Evolutionary conservation across 2,329 filamentous ascomycete genomes (phyloP), one percentile per base, ranked within the genome.

Genomic region (Pseudocercospora ulei): DNA sequence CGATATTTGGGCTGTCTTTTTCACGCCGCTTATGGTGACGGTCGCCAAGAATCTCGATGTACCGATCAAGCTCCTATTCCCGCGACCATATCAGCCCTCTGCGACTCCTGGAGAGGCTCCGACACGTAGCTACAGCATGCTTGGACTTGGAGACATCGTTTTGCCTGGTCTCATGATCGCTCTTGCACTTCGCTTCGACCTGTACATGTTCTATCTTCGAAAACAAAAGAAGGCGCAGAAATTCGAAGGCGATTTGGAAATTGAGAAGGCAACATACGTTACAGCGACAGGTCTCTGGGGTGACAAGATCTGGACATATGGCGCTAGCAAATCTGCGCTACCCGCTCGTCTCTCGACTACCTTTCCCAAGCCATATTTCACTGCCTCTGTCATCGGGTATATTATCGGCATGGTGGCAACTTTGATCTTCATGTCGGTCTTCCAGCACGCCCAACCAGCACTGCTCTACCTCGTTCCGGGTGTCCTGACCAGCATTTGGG

Each of bases 91-190:
- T 2, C 57, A 62, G 20, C 45, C 49, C 5, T 25, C 35, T 22
- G 35, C 30, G 4, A 37, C 42, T 6, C 43, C 44, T 5, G 53
- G 49, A 12, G 59, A 67, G n/a, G 56, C 65, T 5, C 57, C 43
- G 60, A 66, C 16, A 56, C 71, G 43, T 29, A 50, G 46, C 16
- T 54, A 54, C 50, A 72, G 83, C 37, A 93, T 96, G 73, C 76
- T 98, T 5, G 88, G 88, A 0, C 71, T 96, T 0, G 88, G 88
- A n/a, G 88, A 98, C 56, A 82, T 98, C 41, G 82, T 94, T 1
- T 70, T 98, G 3, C 88, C 88, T 0, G 90, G 88, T 5, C 85
- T 96, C 55, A 79, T 95, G 64, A 80, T 96, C 46, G 84, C 76
- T 1, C 72, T 95, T 26, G 84, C 87, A 2, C 68, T 98, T 14